Evolutionary conservation across 169 alveolate genomes (phyloP).

Genomic region (Perkinsus olseni): DNA sequence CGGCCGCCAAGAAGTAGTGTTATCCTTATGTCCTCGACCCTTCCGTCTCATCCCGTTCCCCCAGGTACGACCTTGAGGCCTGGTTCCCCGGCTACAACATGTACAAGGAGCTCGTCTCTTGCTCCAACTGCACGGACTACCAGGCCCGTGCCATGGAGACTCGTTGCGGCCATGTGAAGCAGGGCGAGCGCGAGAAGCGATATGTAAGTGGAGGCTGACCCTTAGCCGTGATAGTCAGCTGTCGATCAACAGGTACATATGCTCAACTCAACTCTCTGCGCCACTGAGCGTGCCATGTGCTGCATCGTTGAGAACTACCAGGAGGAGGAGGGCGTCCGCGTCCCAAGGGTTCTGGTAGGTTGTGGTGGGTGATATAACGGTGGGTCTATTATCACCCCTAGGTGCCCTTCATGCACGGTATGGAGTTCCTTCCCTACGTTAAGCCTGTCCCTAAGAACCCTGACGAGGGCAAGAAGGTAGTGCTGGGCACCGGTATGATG

Average conservation of each 20-base stretch:
- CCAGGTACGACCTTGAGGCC: constrained; percentile 93
- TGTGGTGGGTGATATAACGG: not conserved
- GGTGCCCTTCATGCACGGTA: constrained; percentile 12
- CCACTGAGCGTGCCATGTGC: constrained; percentile 93
- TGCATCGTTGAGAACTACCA: constrained; percentile 91
- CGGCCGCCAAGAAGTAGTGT: constrained; percentile 92
- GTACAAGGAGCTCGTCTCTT: constrained; percentile 94
- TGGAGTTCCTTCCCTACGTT: constrained; percentile 11
- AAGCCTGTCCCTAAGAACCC: not conserved
- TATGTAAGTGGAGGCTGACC: constrained; percentile 2
- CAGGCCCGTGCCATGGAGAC: constrained; percentile 81
- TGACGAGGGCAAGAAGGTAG: not conserved
- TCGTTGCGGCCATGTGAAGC: constrained; percentile 61
- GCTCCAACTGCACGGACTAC: constrained; percentile 98
- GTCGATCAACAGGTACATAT: constrained; percentile 74
- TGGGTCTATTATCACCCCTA: not conserved
- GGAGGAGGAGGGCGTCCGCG: constrained; percentile 82
- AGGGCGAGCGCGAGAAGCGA: constrained; percentile 61
- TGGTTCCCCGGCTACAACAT: constrained; percentile 97
- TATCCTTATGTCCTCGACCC: not conserved
- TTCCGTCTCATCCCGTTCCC: too few species aligned
- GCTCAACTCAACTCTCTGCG: constrained; percentile 97
- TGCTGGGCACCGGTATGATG: not conserved
- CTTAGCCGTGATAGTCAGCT: not conserved
- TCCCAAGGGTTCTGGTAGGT: constrained; percentile 76